Base-by-base conservation (phyloP, 305 asterid genomes). In the Fraxinus sp. region DNA sequence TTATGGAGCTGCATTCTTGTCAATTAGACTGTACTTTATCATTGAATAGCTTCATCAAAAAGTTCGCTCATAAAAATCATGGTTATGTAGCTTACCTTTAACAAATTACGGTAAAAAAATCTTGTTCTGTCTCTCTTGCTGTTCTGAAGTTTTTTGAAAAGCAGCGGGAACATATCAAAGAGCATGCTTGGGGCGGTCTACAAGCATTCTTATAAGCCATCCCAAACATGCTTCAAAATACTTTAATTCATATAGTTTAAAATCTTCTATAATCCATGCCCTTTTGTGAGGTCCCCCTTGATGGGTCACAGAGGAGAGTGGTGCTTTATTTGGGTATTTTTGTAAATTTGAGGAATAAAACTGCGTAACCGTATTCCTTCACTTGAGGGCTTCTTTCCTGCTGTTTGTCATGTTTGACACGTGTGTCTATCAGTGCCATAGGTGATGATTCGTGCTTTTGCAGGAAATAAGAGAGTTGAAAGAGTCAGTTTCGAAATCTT, bases 401-500 rank as follows among this genome's bases (percentile, higher is more conserved):
- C 70, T 32, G 64, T 59, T 78, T 76, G 46, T 75, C 52, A 22
- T 83, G 46, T 79, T 59, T 80, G 84, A 79, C 70, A 62, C 62
- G 68, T 84, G 84, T 24, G 37, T 75, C 32, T 74, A 46, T 13
- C 41, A 77, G 78, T 64, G 33, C 79, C 74, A 74, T 30, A 71
- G 78, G 33, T 49, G 55, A 55, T 35, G n/a, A 18, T 55, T 35
- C 22, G 78, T 18, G 84, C 59, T 79, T 83, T 26, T 88, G 87
- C 86, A 96, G 99, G 97, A 93, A 85, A 82, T 91, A 88, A 94
- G 88, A 85, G 94, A 88, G 77, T 78, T 91, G 85, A 90, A 89
- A 80, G 97, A 92, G 87, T 91, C 98, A 37, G 88, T 92, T 83
- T 90, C 98, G 78, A 88, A 93, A 88, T 85, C 94, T 79, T 93